Evolutionary conservation across 1,139 yeast genomes (phyloP).

Genomic region (Hemisphaericaspora subhashii): DNA sequence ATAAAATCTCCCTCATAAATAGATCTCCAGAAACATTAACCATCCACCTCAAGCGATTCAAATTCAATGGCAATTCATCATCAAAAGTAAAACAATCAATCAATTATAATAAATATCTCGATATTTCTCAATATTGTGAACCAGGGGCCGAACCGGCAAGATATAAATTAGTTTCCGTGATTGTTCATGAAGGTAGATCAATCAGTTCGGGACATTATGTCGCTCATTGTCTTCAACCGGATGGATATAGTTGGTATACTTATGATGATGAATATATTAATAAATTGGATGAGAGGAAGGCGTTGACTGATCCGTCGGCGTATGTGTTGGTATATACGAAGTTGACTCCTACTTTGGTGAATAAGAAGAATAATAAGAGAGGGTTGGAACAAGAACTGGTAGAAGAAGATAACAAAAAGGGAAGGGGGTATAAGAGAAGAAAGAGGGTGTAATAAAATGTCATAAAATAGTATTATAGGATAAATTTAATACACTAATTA

Average conservation of each 20-base stretch:
- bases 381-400: neutral
- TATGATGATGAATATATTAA: constrained; percentile 92
- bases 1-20: constrained; percentile 71
- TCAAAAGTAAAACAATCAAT: constrained; percentile 88
- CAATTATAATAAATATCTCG: constrained; percentile 73
- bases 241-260: constrained; percentile 78
- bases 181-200: constrained; percentile 93
- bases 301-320: constrained; percentile 81
- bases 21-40: constrained; percentile 86
- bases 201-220: constrained; percentile 92
- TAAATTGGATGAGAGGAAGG: constrained; percentile 68
- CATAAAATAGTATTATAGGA: neutral
- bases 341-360: constrained; percentile 43
- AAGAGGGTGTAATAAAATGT: constrained; percentile 2
- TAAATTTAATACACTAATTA: neutral
- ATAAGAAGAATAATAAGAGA: constrained; percentile 4
- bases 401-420: neutral
- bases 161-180: constrained; percentile 80
- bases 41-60: constrained; percentile 85
- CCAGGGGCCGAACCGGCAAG: constrained; percentile 43
- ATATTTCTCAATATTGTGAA: constrained; percentile 62
- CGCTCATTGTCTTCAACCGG: constrained; percentile 89
- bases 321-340: constrained; percentile 84
- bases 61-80: constrained; percentile 74
- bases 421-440: constrained; percentile 4